A percentile compares a stretch with the other conserved stretches of the same genome.
Evolutionary conservation across 441 rosid species (phyloP).

Genomic region (Aleurites moluccanus): DNA sequence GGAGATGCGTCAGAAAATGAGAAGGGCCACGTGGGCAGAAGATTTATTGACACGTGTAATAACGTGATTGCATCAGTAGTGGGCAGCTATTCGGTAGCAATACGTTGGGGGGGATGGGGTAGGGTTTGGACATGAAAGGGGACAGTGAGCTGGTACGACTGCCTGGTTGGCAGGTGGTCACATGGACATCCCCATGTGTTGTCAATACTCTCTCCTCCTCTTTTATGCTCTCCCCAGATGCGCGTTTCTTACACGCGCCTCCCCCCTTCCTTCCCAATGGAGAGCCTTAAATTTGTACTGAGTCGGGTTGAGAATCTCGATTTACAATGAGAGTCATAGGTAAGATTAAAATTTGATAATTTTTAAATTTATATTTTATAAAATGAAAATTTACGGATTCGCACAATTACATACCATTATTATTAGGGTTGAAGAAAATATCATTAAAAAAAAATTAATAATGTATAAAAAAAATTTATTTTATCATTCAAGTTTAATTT

Average conservation of each 20-base stretch:
- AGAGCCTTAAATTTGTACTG: too few species aligned
- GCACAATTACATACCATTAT: too few species aligned
- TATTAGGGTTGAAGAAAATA: too few species aligned
- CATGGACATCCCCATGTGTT: conserved; percentile 50
- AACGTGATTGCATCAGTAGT: neutral
- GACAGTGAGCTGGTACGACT: conserved; percentile 42
- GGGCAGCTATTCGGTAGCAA: conserved; percentile 22
- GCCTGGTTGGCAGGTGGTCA: conserved; percentile 51
- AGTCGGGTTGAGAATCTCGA: too few species aligned
- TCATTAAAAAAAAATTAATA: too few species aligned
- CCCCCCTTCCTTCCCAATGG: too few species aligned
- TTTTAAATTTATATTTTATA: too few species aligned
- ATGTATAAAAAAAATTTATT: too few species aligned
- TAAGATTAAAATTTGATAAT: too few species aligned
- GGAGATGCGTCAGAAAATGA: neutral
- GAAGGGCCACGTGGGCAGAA: conserved; percentile 1
- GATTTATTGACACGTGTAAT: conserved; percentile 28
- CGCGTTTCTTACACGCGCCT: neutral
- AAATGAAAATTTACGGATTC: too few species aligned
- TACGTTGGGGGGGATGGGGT: conserved; percentile 22
- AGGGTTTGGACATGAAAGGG: conserved; percentile 26
- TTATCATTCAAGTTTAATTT: too few species aligned
- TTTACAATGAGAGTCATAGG: too few species aligned
- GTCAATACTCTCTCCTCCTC: conserved; percentile 14
- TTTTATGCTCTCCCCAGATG: neutral